phyloP scores from a whole-genome alignment of 805 yeast species.

The Blastobotrys attinorum region DNA sequence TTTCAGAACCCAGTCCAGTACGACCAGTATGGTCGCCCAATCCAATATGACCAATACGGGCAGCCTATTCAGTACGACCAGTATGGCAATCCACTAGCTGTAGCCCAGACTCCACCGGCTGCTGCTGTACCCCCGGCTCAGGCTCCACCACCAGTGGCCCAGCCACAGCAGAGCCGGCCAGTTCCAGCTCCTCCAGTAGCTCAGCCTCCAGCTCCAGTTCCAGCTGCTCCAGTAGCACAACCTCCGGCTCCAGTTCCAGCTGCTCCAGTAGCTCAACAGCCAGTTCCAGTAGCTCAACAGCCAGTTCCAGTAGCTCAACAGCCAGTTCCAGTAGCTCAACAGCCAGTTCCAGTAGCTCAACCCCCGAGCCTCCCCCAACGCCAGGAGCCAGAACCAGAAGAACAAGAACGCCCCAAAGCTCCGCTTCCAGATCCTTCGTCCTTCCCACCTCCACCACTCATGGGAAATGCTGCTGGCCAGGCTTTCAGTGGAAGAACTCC shows the following conservation, averaged over 20 bases:
- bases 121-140: conserved; percentile 7
- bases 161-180: conserved; percentile 5
- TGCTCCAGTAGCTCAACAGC: conserved; percentile 3
- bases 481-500: not conserved
- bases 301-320: conserved; percentile 8
- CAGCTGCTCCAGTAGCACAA: conserved; percentile 2
- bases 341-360: conserved; percentile 6
- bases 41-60: conserved; percentile 8
- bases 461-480: conserved; percentile 8
- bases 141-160: conserved; percentile 3
- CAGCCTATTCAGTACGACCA: conserved; percentile 11
- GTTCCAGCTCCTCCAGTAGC: conserved; percentile 1
- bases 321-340: conserved; percentile 11
- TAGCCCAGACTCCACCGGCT: conserved; percentile 10
- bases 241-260: conserved; percentile 7
- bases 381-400: not conserved
- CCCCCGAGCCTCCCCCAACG: not conserved
- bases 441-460: conserved; percentile 22
- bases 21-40: too few species aligned
- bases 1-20: too few species aligned
- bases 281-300: not conserved
- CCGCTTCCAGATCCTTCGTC: conserved; percentile 19
- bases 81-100: conserved; percentile 2
- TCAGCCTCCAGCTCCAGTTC: conserved; percentile 7
- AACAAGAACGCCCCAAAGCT: not conserved